A percentile compares a stretch with the other conserved stretches of the same genome.
Conservation (phyloP, 2,329 filamentous ascomycete species). For the Fusarium bactridioides region DNA sequence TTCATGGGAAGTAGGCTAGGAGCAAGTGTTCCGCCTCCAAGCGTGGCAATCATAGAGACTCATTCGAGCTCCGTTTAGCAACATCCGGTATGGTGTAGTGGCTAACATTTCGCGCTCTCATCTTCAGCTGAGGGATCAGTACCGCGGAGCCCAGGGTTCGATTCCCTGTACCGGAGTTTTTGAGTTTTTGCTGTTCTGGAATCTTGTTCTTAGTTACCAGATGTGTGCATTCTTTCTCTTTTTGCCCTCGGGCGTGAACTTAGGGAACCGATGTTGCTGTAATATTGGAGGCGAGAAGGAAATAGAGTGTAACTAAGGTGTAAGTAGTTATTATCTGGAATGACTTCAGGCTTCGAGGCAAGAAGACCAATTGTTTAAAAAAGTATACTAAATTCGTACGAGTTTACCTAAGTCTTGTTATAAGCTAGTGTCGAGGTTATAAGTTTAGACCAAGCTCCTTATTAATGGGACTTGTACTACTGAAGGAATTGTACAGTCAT, state of each 20-base stretch:
- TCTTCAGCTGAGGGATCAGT: conserved; percentile 27
- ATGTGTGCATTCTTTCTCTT: background rate
- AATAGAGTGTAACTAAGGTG: background rate
- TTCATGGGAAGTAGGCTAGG: no score
- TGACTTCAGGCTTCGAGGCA: background rate
- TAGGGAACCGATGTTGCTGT: no score
- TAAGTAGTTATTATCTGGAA: background rate
- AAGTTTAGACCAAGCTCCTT: background rate
- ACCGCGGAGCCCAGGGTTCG: conserved; percentile 42
- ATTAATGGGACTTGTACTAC: background rate
- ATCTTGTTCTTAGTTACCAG: background rate
- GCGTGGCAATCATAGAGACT: fast-evolving
- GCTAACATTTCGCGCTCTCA: conserved; percentile 47
- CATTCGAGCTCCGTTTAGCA: fast-evolving
- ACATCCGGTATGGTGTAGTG: conserved; percentile 47
- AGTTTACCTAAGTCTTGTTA: no score
- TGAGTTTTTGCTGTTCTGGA: background rate
- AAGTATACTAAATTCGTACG: background rate
- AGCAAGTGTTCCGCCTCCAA: background rate
- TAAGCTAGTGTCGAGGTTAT: background rate
- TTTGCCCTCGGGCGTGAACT: background rate
- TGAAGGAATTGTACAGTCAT: background rate
- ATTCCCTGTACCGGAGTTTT: conserved; percentile 40
- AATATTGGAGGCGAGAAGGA: background rate
- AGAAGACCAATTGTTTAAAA: background rate